phyloP scores from a whole-genome alignment of 148 eudicot species.

The Amaranthus palmeri region DNA sequence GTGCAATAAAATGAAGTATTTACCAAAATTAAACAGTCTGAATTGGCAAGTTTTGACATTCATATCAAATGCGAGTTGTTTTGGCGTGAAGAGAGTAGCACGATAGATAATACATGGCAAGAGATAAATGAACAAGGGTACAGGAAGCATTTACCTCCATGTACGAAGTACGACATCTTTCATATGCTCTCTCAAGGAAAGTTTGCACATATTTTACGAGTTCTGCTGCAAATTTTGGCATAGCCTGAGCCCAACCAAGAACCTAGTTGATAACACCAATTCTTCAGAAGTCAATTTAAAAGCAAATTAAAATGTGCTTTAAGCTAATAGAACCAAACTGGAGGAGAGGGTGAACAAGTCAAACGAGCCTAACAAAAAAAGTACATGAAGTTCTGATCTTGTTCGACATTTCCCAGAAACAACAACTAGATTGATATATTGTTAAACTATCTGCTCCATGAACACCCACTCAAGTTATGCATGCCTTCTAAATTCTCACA shows the following conservation, averaged over 20 bases:
- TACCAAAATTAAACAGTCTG: no score
- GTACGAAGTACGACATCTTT: constrained; percentile 98
- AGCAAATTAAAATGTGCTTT: neutral
- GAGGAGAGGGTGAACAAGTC: neutral
- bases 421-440: neutral
- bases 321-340: constrained; percentile 4
- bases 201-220: constrained; percentile 89
- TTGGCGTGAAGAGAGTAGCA: no score
- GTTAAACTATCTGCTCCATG: neutral
- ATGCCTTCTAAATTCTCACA: neutral
- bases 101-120: neutral
- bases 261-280: constrained; percentile 44
- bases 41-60: no score
- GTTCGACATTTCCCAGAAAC: neutral
- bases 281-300: neutral
- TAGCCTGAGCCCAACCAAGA: constrained; percentile 97
- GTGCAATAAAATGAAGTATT: no score
- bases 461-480: neutral
- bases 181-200: constrained; percentile 92
- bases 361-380: constrained; percentile 4
- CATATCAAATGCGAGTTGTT: no score
- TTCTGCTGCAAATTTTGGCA: constrained; percentile 93
- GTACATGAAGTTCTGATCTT: neutral
- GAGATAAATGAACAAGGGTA: neutral
- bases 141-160: constrained; percentile 61